These are phyloP conservation scores for Nyctanthes arbortristis DNA, from an alignment of 257 asterid genomes.

Conservation along the genomic window DNA sequence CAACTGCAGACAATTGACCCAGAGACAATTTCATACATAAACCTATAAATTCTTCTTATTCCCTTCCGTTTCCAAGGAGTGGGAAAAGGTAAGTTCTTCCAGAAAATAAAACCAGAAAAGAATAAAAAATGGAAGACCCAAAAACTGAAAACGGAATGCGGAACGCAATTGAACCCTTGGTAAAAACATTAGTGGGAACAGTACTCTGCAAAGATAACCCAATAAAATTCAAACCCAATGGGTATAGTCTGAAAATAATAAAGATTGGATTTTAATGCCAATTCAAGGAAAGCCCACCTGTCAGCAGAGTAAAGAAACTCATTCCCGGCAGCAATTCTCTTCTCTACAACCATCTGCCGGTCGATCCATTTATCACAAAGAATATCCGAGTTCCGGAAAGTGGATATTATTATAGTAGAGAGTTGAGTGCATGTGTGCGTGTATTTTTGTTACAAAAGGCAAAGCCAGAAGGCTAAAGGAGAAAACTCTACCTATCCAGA, in stretches of 20 bases:
- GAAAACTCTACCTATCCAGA: too few species aligned
- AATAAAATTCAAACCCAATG: conserved; percentile 13
- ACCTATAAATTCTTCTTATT: too few species aligned
- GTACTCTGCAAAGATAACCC: conserved; percentile 12
- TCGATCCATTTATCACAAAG: conserved; percentile 34
- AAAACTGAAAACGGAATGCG: not conserved
- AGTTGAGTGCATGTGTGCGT: conserved; percentile 25
- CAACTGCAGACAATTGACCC: too few species aligned
- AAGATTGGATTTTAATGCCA: conserved; percentile 30
- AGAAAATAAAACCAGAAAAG: not conserved
- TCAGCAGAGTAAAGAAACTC: conserved; percentile 29
- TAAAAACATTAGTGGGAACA: too few species aligned
- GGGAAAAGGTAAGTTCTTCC: conserved; percentile 7
- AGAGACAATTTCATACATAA: too few species aligned
- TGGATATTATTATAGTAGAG: too few species aligned
- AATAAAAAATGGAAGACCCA: too few species aligned
- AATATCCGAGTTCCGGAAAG: too few species aligned
- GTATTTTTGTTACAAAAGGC: conserved; percentile 22
- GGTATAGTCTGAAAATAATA: conserved; percentile 16
- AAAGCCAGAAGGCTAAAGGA: too few species aligned
- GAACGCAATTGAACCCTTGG: conserved; percentile 5
- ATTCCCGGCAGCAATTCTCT: conserved; percentile 36
- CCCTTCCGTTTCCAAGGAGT: not conserved
- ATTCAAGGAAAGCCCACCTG: conserved; percentile 39
- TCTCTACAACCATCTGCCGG: conserved; percentile 29